A percentile compares a stretch with the other conserved stretches of the same genome.
Evolutionary conservation across 305 asterid species (phyloP).

Genomic region (Ajuga reptans): DNA sequence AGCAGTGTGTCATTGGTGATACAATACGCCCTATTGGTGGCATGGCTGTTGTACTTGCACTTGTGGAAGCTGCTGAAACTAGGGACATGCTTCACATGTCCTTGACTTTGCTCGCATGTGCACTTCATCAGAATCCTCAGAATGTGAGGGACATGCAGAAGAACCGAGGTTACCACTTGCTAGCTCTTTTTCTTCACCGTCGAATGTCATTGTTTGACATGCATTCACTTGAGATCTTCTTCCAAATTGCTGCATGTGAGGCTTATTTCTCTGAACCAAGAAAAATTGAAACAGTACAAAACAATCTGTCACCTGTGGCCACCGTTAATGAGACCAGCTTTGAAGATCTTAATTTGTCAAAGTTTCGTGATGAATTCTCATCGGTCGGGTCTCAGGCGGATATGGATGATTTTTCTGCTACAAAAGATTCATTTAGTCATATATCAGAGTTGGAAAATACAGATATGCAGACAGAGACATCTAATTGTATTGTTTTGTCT

Average conservation of each 20-base stretch:
- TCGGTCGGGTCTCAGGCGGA: conserved; percentile 93
- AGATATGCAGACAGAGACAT: conserved; percentile 67
- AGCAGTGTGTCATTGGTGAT: conserved; percentile 87
- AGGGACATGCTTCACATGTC: conserved; percentile 99
- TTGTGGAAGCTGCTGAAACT: conserved; percentile 96
- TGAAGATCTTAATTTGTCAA: conserved; percentile 70
- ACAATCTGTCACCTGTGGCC: conserved; percentile 45
- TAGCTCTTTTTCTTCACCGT: conserved; percentile 86
- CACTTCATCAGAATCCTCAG: conserved; percentile 97
- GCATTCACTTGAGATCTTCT: conserved; percentile 97
- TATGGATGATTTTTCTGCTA: conserved; percentile 92
- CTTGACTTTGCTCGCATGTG: conserved; percentile 69
- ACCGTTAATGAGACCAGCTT: conserved; percentile 51
- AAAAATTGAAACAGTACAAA: conserved; percentile 37
- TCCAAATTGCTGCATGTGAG: conserved; percentile 97
- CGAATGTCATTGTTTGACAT: conserved; percentile 94
- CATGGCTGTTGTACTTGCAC: conserved; percentile 89
- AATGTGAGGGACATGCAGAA: conserved; percentile 93
- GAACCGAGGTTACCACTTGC: conserved; percentile 91
- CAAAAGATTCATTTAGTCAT: conserved; percentile 84
- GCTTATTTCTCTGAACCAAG: conserved; percentile 94
- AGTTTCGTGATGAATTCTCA: conserved; percentile 82
- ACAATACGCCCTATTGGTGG: conserved; percentile 92
- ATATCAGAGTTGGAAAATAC: conserved; percentile 87
- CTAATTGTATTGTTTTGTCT: conserved; percentile 92